These are phyloP conservation scores for Fusarium circinatum DNA, from an alignment of 2,329 filamentous ascomycete species.

Conservation along the genomic window DNA sequence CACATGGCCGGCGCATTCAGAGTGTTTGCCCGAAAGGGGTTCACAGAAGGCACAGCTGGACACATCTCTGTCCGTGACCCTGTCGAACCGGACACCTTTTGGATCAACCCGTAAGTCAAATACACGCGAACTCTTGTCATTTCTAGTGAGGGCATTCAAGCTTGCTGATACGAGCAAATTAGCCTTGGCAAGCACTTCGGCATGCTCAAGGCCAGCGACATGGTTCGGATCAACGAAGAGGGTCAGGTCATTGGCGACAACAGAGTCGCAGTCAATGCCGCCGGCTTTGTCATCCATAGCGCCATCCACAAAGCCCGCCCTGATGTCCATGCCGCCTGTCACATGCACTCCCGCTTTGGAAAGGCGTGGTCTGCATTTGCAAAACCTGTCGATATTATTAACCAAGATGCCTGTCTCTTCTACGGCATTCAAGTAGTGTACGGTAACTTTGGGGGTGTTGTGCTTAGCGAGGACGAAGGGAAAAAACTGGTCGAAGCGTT, in stretches of 20 bases:
- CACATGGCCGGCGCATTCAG: not conserved
- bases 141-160: not conserved
- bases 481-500: not conserved
- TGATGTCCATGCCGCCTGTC: not conserved
- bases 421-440: not conserved
- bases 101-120: not conserved
- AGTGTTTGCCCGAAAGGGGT: not conserved
- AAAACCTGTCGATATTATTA: not conserved
- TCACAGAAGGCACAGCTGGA: not conserved
- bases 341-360: not conserved
- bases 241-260: not conserved
- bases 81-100: not conserved
- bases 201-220: not conserved
- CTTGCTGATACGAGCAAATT: not conserved
- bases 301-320: not conserved
- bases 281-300: not conserved
- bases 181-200: not conserved
- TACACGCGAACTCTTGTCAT: not conserved
- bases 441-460: not conserved
- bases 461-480: not conserved
- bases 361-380: not conserved
- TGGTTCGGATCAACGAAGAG: not conserved
- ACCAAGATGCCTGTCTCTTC: not conserved
- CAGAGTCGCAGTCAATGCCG: not conserved
- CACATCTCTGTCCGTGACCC: not conserved